Evolutionary conservation across 441 rosid genomes (phyloP), one percentile per base, ranked within the genome.

Genomic region (Brassica balearica): DNA sequence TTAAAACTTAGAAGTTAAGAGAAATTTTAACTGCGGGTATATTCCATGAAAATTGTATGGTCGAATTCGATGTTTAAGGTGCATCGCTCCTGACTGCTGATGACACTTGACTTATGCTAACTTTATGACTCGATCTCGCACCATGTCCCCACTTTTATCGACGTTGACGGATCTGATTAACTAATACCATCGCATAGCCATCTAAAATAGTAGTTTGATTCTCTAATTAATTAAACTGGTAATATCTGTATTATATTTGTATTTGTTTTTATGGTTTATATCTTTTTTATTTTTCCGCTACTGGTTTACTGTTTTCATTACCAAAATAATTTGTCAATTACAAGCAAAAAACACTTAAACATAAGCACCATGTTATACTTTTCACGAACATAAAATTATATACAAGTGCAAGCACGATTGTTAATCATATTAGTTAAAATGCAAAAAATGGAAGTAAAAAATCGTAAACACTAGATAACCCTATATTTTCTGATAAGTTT

Each of bases 1-100:
- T 14, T 29, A 32, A 32, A 32, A 32, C 38, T 38, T 38, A 38
- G 64, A 32, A 32, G 38, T 75, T 59, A 60, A 27, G 23, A 76
- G 22, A 60, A 60, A 68, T 11, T 5, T 19, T 46, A 76, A 46
- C 51, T 46, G 46, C 51, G 34, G 34, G 53, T 41, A 58, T 46
- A 68, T 68, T 48, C 63, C 56, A 34, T 61, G 41, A 43, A 61
- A 76, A 61, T 0, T 0, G 58, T 14, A 14, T 14, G 58, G 7
- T 51, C 20, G 20, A 51, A 14, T 51, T 51, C 8, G 2, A 15
- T 2, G 58, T 14, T 14, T 6, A 51, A 51, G 19, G 20, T 51
- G 19, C 58, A 51, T 14, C 58, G 58, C 20, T 51, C 58, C 58
- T n/a, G 53, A 46, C 15, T 12, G 51, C 14, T 43, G 55, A 3